Evolutionary conservation across 2,329 filamentous ascomycete species (phyloP).

Genomic region (Cladophialophora carrionii): DNA sequence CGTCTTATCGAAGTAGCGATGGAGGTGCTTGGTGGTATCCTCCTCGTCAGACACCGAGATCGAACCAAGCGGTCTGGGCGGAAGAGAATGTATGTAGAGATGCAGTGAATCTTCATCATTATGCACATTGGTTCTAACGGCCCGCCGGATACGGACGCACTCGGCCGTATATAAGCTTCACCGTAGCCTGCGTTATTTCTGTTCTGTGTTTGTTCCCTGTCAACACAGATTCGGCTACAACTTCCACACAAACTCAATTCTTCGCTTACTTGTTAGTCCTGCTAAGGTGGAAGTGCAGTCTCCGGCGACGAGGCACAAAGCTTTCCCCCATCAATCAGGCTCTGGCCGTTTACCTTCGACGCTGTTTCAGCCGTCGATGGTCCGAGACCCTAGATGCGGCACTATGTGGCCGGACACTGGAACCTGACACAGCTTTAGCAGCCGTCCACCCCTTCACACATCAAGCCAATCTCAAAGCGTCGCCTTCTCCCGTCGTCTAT

Average conservation of each 20-base stretch:
- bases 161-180: background rate
- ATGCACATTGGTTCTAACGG: background rate
- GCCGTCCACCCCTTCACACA: constrained; percentile 27
- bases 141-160: background rate
- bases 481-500: background rate
- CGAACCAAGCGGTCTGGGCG: background rate
- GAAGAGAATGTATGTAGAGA: background rate
- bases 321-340: background rate
- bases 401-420: constrained; percentile 11
- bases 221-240: background rate
- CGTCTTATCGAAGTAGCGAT: background rate
- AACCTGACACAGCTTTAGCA: constrained; percentile 13
- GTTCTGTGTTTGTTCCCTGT: background rate
- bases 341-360: constrained; percentile 2
- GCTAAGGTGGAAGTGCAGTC: background rate
- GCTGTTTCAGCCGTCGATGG: constrained; percentile 14
- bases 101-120: background rate
- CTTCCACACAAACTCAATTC: background rate
- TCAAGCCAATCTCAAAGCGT: constrained; percentile 18
- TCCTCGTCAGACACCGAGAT: background rate
- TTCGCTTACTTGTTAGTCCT: background rate
- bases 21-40: background rate
- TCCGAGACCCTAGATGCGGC: constrained; percentile 13
- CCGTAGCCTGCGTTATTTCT: background rate
- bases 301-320: background rate